These are phyloP conservation scores for Alternaria sp. DNA, from an alignment of 2,329 filamentous ascomycete species.

Conservation along the genomic window DNA sequence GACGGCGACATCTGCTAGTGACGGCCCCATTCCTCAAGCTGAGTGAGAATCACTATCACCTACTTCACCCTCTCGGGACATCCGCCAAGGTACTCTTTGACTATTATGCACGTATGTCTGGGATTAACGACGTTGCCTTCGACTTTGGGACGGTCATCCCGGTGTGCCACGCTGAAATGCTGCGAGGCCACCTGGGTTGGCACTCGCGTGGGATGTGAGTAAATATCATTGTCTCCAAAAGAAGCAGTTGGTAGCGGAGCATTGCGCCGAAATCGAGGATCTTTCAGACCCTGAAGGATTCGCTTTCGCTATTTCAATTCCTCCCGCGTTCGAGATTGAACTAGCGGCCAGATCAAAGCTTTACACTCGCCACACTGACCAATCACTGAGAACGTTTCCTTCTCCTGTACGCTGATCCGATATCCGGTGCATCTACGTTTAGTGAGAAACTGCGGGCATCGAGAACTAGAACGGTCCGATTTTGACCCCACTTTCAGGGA, in stretches of 20 bases:
- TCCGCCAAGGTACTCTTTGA: not conserved
- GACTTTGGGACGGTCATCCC: not conserved
- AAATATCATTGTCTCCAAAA: not conserved
- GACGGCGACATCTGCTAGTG: not conserved
- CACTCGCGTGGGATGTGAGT: not conserved
- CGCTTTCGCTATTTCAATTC: not conserved
- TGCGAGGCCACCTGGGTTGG: not conserved
- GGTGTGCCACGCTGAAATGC: not conserved
- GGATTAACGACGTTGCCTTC: not conserved
- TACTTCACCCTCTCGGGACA: not conserved
- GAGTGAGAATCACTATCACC: not conserved
- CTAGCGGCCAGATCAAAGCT: slow-evolving; percentile 7
- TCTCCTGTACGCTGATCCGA: slow-evolving; percentile 2
- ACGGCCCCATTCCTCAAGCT: not conserved
- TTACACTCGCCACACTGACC: slow-evolving; percentile 3
- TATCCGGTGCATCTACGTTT: slow-evolving; percentile 3
- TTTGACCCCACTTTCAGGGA: not conserved
- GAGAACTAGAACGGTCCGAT: slow-evolving; percentile 2
- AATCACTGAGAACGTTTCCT: not conserved
- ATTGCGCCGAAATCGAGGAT: not conserved
- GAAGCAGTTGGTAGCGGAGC: not conserved
- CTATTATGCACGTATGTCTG: not conserved
- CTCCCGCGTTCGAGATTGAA: slow-evolving; percentile 6
- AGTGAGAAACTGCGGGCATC: not conserved
- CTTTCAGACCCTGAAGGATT: not conserved